phyloP scores from a whole-genome alignment of 1,284 basidiomycete genomes.

The Papiliotrema flavescens region DNA sequence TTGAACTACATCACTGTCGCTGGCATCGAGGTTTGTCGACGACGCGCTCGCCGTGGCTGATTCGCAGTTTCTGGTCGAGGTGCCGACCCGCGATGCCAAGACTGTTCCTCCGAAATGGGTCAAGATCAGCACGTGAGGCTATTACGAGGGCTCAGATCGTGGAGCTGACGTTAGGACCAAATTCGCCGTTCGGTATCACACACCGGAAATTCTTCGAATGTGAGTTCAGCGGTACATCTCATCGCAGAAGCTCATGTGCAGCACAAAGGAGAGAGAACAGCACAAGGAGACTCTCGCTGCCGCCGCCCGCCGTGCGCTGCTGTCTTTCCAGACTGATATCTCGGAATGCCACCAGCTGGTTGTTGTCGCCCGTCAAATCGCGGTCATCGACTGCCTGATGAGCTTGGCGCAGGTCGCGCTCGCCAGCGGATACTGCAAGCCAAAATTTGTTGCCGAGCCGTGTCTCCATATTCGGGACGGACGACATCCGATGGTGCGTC shows the following conservation, averaged over 20 bases:
- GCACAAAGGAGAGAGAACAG: constrained; percentile 68
- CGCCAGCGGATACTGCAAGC: constrained; percentile 58
- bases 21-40: constrained; percentile 62
- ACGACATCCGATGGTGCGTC: constrained; percentile 68
- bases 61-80: constrained; percentile 68
- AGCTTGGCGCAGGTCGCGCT: constrained; percentile 43
- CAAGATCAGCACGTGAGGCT: constrained; percentile 64
- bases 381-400: constrained; percentile 56
- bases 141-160: not conserved
- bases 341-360: constrained; percentile 66
- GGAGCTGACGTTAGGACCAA: constrained; percentile 61
- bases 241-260: constrained; percentile 11
- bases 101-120: constrained; percentile 77
- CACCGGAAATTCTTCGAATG: constrained; percentile 66
- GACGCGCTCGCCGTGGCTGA: constrained; percentile 1
- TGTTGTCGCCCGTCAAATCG: constrained; percentile 68
- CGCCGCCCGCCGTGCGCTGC: constrained; percentile 63
- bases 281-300: constrained; percentile 69
- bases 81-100: constrained; percentile 68
- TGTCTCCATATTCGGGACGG: constrained; percentile 50
- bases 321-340: constrained; percentile 66
- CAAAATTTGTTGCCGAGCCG: constrained; percentile 65
- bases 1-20: constrained; percentile 68
- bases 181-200: constrained; percentile 70
- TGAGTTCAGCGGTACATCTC: constrained; percentile 10